A percentile compares a stretch with the other conserved stretches of the same genome.
phyloP scores from a whole-genome alignment of 2,329 filamentous ascomycete species.

The Curvularia sp. region DNA sequence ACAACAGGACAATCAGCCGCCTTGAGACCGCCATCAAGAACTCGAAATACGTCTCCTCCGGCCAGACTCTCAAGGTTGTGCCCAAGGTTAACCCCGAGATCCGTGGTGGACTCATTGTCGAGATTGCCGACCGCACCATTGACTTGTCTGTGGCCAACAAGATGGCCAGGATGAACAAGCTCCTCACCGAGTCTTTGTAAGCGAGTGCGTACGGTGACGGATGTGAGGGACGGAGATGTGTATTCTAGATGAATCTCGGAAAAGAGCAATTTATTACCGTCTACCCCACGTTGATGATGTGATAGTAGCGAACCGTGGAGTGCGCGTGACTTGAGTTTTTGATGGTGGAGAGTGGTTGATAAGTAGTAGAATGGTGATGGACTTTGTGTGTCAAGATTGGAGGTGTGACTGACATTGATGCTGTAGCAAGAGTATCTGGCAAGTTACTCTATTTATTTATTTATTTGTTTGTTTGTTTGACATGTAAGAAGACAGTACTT shows the following conservation, averaged over 20 bases:
- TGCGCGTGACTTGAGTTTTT: not conserved
- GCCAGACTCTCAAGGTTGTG: constrained; percentile 98
- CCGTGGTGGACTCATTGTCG: constrained; percentile 89
- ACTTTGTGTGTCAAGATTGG: too few species aligned
- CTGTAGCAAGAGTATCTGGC: too few species aligned
- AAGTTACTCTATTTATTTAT: too few species aligned
- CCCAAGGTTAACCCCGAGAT: constrained; percentile 96
- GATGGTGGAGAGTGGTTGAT: too few species aligned
- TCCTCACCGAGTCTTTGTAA: constrained; percentile 96
- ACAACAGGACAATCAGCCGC: constrained; percentile 82
- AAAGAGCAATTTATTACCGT: constrained; percentile 36
- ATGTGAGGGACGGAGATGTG: constrained; percentile 36
- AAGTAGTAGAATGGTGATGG: too few species aligned
- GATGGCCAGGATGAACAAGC: constrained; percentile 99
- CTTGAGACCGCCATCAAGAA: constrained; percentile 89
- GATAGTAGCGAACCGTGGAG: not conserved
- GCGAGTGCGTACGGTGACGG: constrained; percentile 50
- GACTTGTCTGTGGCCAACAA: constrained; percentile 94
- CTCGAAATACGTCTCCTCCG: constrained; percentile 84
- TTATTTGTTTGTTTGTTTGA: too few species aligned
- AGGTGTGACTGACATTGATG: too few species aligned
- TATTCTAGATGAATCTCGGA: constrained; percentile 46
- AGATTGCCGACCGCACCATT: constrained; percentile 97
- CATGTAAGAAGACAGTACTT: too few species aligned
- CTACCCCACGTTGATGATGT: constrained; percentile 6